Conservation (phyloP, 2,329 filamentous ascomycete genomes). For the Aspergillus udagawae region DNA sequence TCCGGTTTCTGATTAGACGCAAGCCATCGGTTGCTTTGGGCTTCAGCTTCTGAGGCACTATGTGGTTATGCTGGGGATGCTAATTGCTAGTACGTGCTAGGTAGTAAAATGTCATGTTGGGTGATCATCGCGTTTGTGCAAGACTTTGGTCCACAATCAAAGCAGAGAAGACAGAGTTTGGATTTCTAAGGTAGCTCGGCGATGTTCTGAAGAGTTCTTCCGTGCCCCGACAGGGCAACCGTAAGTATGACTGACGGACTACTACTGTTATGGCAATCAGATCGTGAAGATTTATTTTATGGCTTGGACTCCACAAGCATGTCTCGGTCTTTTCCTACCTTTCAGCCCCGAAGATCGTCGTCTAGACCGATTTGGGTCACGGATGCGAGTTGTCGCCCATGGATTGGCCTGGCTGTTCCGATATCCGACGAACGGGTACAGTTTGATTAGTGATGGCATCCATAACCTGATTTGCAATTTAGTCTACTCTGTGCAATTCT, state of each 20-base stretch:
- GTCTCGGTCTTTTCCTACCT: not conserved
- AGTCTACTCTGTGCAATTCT: no score
- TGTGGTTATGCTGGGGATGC: no score
- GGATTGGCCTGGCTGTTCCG: not conserved
- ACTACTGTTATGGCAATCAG: not conserved
- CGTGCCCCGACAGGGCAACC: no score
- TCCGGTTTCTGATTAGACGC: conserved; percentile 2
- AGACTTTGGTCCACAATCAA: no score
- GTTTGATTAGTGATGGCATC: not conserved
- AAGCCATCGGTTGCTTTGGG: not conserved
- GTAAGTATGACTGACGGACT: no score
- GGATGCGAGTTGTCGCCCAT: not conserved
- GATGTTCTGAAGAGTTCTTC: not conserved
- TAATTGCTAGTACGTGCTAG: no score
- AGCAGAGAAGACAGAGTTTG: no score
- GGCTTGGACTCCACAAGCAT: not conserved
- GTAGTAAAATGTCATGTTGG: no score
- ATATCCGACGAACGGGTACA: not conserved
- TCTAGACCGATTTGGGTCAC: not conserved
- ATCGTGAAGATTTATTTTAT: not conserved
- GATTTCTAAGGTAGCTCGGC: no score
- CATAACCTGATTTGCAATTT: no score
- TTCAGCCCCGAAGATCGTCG: conserved; percentile 3
- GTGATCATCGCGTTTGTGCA: not conserved
- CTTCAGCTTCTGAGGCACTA: no score